Evolutionary conservation across 139 green algal species (phyloP).

Genomic region (Trebouxia sp.): DNA sequence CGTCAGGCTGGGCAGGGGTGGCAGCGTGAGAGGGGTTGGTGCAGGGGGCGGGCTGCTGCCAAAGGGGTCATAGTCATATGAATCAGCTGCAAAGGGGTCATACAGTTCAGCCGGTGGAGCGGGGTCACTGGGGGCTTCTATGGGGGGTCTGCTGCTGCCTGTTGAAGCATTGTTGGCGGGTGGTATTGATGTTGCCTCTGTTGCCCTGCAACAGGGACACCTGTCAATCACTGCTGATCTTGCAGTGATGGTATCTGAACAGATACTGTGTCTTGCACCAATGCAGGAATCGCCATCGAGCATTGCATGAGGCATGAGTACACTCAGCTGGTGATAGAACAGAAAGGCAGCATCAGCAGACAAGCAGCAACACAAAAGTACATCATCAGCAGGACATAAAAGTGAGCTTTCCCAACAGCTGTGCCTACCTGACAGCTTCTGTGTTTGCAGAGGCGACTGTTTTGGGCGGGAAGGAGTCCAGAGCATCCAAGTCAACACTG

Average conservation of each 20-base stretch:
- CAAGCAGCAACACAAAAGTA: neutral
- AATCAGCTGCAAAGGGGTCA: conserved; percentile 29
- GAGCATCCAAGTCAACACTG: conserved; percentile 3
- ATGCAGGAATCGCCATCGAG: too few relatives aligned
- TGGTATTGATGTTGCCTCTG: neutral
- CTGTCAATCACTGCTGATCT: too few relatives aligned
- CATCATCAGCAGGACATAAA: too few relatives aligned
- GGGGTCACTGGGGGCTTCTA: neutral
- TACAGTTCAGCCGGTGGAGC: neutral
- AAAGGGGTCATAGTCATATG: conserved; percentile 15
- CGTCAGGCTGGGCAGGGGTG: neutral
- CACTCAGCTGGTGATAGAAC: too few relatives aligned
- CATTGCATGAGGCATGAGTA: too few relatives aligned
- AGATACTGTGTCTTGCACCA: too few relatives aligned
- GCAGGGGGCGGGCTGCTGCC: neutral
- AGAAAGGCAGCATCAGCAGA: neutral
- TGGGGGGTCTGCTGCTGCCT: conserved; percentile 24
- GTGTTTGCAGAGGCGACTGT: conserved; percentile 17
- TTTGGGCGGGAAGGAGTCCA: conserved; percentile 16
- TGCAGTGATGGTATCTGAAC: too few relatives aligned
- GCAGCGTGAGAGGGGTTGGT: neutral
- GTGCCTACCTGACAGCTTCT: neutral
- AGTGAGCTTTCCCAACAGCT: too few relatives aligned
- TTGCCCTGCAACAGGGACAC: neutral
- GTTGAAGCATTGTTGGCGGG: conserved; percentile 22